These are phyloP conservation scores for Geosmithia flava DNA, from an alignment of 2,329 filamentous ascomycete species.

Conservation along the genomic window DNA sequence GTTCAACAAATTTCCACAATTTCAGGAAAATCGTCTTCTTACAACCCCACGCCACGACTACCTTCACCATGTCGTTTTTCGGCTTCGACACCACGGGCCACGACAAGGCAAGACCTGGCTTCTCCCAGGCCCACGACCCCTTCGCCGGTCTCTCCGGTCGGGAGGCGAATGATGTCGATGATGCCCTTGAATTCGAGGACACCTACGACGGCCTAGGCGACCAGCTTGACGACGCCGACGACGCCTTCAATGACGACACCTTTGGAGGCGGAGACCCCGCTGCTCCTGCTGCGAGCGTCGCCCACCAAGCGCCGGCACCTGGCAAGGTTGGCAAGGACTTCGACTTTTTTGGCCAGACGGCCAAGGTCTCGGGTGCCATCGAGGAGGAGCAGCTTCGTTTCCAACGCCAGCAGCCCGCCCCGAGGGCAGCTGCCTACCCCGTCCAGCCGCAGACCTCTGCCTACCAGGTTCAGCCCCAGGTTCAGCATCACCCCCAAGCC, in stretches of 20 bases:
- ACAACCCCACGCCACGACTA: not conserved
- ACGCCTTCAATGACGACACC: constrained; percentile 94
- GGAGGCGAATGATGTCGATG: constrained; percentile 44
- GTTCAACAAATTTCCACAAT: too few species aligned
- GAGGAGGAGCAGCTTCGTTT: constrained; percentile 85
- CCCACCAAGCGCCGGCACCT: constrained; percentile 10
- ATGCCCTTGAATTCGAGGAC: constrained; percentile 74
- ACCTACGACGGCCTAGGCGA: constrained; percentile 94
- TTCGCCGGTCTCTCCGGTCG: constrained; percentile 69
- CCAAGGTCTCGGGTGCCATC: constrained; percentile 72
- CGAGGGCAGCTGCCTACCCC: constrained; percentile 16
- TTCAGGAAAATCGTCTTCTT: not conserved
- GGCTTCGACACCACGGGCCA: constrained; percentile 64
- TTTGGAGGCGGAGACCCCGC: constrained; percentile 45
- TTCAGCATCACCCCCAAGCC: not conserved
- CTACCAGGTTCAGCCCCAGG: constrained; percentile 9
- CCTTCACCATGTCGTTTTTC: constrained; percentile 71
- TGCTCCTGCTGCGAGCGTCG: constrained; percentile 23
- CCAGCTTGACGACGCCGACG: constrained; percentile 79
- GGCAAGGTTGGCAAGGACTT: constrained; percentile 76
- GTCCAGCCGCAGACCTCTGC: constrained; percentile 10
- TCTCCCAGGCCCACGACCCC: constrained; percentile 72
- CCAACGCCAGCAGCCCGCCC: constrained; percentile 56
- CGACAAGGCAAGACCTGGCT: constrained; percentile 60
- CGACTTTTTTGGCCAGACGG: constrained; percentile 91